Evolutionary conservation across 352 stramenopile species (phyloP).

Genomic region (Globisporangium irregulare): DNA sequence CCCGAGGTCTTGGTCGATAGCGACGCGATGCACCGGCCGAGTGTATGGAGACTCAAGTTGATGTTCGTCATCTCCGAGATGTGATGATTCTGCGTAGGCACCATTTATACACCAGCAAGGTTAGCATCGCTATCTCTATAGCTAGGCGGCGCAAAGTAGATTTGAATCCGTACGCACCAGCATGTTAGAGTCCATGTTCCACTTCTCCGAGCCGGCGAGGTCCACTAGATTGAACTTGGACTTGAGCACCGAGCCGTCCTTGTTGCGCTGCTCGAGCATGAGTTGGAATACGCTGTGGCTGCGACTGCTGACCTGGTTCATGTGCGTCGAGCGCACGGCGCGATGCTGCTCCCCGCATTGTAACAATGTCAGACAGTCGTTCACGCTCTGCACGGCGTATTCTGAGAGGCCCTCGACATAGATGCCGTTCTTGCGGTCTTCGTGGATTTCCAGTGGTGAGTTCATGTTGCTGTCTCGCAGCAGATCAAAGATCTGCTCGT

Average conservation of each 20-base stretch:
- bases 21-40: slow-evolving; percentile 87
- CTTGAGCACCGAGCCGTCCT: slow-evolving; percentile 71
- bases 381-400: slow-evolving; percentile 82
- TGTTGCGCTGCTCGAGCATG: slow-evolving; percentile 69
- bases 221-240: slow-evolving; percentile 96
- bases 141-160: not conserved
- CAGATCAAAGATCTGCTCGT: slow-evolving; percentile 90
- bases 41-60: slow-evolving; percentile 90
- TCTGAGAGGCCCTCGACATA: slow-evolving; percentile 92
- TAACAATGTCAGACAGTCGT: slow-evolving; percentile 85
- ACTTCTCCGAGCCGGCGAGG: slow-evolving; percentile 92
- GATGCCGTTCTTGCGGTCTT: slow-evolving; percentile 83
- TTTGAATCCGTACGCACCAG: slow-evolving; percentile 25
- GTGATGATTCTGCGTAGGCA: slow-evolving; percentile 46
- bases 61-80: slow-evolving; percentile 94
- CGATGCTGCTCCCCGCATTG: slow-evolving; percentile 83
- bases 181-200: slow-evolving; percentile 85
- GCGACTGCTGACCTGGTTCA: slow-evolving; percentile 89
- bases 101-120: not conserved
- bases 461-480: slow-evolving; percentile 80
- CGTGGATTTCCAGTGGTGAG: slow-evolving; percentile 77
- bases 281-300: slow-evolving; percentile 91
- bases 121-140: not conserved
- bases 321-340: slow-evolving; percentile 88
- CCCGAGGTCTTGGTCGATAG: slow-evolving; percentile 48